These are phyloP conservation scores for Yarrowia divulgata DNA, from an alignment of 805 yeast species.

Conservation along the genomic window DNA sequence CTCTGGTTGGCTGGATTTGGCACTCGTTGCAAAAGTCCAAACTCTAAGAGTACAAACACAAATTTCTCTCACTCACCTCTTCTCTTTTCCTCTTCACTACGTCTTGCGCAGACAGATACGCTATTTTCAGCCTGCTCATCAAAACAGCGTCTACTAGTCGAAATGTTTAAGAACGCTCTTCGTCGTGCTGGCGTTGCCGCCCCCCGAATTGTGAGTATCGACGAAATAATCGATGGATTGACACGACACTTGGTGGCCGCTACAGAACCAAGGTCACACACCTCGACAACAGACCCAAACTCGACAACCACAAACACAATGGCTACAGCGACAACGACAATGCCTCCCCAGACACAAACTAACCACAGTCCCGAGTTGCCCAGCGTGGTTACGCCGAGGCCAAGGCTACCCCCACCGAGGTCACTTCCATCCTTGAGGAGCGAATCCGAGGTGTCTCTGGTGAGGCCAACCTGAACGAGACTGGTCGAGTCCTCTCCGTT, in stretches of 20 bases:
- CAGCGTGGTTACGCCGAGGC: slow-evolving; percentile 86
- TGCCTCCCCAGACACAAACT: slow-evolving; percentile 2
- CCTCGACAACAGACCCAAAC: too few species aligned
- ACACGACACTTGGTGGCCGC: too few species aligned
- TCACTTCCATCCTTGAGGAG: slow-evolving; percentile 97
- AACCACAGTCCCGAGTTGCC: slow-evolving; percentile 53
- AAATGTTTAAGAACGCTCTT: slow-evolving; percentile 40
- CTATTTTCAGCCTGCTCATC: slow-evolving; percentile 40
- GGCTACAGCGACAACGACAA: slow-evolving; percentile 14
- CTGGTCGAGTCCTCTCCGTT: slow-evolving; percentile 98
- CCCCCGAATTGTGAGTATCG: slow-evolving; percentile 40
- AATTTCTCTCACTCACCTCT: slow-evolving; percentile 39
- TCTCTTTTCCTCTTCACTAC: slow-evolving; percentile 40
- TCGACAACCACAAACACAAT: not conserved
- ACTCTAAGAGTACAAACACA: slow-evolving; percentile 38
- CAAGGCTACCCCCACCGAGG: slow-evolving; percentile 99
- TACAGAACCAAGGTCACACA: too few species aligned
- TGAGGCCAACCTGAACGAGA: slow-evolving; percentile 97
- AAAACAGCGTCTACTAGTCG: slow-evolving; percentile 40
- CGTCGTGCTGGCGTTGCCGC: slow-evolving; percentile 41
- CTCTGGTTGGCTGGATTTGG: slow-evolving; percentile 40
- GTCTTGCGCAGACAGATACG: slow-evolving; percentile 41
- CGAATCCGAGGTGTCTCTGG: slow-evolving; percentile 99
- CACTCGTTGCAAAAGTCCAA: slow-evolving; percentile 37
- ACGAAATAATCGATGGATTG: not conserved